Percentiles rank a stretch among this genome's conserved stretches.
Conservation (phyloP, 768 basidiomycete species). For the Macrolepiota dolichaula region DNA sequence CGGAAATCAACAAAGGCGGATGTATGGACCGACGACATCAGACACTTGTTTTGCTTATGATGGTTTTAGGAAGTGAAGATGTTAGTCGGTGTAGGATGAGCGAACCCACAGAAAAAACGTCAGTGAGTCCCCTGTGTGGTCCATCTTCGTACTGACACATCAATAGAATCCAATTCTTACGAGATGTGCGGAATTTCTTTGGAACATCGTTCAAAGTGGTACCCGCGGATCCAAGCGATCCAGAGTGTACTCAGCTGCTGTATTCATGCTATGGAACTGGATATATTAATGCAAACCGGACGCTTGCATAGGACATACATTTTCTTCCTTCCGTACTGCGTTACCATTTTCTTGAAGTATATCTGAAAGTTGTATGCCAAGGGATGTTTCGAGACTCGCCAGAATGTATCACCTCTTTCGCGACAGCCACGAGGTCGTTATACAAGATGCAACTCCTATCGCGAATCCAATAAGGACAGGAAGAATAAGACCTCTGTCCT, state of each 20-base stretch:
- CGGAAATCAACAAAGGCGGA: slow-evolving; percentile 78
- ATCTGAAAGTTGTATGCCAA: background rate
- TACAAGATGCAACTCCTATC: background rate
- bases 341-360: background rate
- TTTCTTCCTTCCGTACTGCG: background rate
- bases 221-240: slow-evolving; percentile 49
- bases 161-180: slow-evolving; percentile 83
- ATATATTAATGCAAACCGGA: slow-evolving; percentile 83
- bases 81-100: slow-evolving; percentile 88
- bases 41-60: slow-evolving; percentile 77
- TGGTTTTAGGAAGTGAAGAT: slow-evolving; percentile 97
- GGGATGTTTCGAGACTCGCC: background rate
- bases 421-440: background rate
- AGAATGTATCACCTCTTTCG: background rate
- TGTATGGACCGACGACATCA: slow-evolving; percentile 93
- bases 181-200: slow-evolving; percentile 79
- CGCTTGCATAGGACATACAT: slow-evolving; percentile 49
- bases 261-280: slow-evolving; percentile 93
- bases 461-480: slow-evolving; percentile 8
- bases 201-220: slow-evolving; percentile 93
- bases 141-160: background rate
- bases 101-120: slow-evolving; percentile 80
- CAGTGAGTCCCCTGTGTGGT: slow-evolving; percentile 28
- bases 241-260: slow-evolving; percentile 56
- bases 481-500: background rate